Evolutionary conservation across 2,329 filamentous ascomycete species (phyloP), one percentile per base, ranked within the genome.

Genomic region (Aspergillus tamarii): DNA sequence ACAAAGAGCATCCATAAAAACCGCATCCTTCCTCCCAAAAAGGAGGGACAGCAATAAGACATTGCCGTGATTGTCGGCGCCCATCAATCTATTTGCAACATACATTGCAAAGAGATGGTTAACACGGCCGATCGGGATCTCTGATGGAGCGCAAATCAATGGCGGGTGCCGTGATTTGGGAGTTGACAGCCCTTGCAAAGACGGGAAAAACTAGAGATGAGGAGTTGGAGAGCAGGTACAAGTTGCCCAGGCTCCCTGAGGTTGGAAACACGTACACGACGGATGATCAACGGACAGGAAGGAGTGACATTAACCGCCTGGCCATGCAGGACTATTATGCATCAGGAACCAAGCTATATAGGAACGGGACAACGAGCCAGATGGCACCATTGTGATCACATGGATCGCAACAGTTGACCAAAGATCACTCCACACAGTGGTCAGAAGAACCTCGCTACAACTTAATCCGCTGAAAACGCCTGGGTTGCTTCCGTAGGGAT

Each of bases 1-100:
- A 91, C 92, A 96, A 97, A 97, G 88, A 81, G 94, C 92, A 89
- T 96, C 92, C 85, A 84, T 85, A 96, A 97, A 97, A 96, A 88
- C 88, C 92, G 92, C 87, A 87, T 84, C 79, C 77, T 74, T 82
- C 34, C 81, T 79, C 76, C 76, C 70, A 72, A 45, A 19, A 69
- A 69, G 65, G 73, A 75, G 76, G 74, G 75, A 71, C 69, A 70
- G 71, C 69, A 69, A 68, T 61, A 64, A 61, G 59, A 64, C 62
- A 57, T 64, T 65, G 68, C 69, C 72, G 70, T 64, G 67, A 70
- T 71, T 75, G 78, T 84, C 85, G 81, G 85, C 84, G 87, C 82
- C 87, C 84, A 84, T 81, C 84, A 72, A 82, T 84, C 73, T 75
- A 83, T 80, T 77, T 77, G 72, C 77, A 82, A 80, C 81, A 76